Percentiles rank a stretch among this genome's conserved stretches.
Evolutionary conservation across 2,329 filamentous ascomycete genomes (phyloP).

Genomic region (Macrophomina tecta): DNA sequence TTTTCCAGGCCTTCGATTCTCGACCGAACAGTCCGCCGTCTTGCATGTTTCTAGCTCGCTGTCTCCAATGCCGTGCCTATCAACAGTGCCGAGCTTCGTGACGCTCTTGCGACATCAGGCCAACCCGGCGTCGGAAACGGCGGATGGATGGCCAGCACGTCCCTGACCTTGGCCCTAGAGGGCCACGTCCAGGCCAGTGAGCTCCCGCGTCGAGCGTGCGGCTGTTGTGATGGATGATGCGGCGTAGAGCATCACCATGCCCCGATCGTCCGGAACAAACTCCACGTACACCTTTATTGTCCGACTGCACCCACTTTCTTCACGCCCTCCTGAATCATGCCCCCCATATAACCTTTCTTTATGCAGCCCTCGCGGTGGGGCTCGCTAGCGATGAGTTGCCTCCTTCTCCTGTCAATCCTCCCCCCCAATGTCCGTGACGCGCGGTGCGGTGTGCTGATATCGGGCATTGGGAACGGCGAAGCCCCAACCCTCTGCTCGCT

Average conservation of each 20-base stretch:
- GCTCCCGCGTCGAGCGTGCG: background rate
- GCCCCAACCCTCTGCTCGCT: background rate
- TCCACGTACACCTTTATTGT: conserved; percentile 1
- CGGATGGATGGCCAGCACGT: background rate
- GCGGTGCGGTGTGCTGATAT: conserved; percentile 15
- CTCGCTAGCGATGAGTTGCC: background rate
- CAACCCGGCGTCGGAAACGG: background rate
- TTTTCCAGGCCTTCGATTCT: background rate
- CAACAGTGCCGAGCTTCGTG: background rate
- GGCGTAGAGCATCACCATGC: background rate
- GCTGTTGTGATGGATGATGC: conserved; percentile 6
- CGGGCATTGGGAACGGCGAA: background rate
- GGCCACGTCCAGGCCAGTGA: background rate
- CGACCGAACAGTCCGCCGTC: background rate
- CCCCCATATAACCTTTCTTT: background rate
- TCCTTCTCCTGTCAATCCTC: background rate
- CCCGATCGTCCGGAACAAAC: background rate
- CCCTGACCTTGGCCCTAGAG: background rate
- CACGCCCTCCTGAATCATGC: background rate
- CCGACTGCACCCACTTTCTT: conserved; percentile 3
- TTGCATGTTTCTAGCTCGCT: background rate
- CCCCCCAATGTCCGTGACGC: background rate
- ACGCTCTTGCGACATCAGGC: background rate
- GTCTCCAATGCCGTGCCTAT: background rate
- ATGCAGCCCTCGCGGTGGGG: background rate